Evolutionary conservation across 2,329 filamentous ascomycete genomes (phyloP), one percentile per base, ranked within the genome.

Genomic region (Botrytis medusae): DNA sequence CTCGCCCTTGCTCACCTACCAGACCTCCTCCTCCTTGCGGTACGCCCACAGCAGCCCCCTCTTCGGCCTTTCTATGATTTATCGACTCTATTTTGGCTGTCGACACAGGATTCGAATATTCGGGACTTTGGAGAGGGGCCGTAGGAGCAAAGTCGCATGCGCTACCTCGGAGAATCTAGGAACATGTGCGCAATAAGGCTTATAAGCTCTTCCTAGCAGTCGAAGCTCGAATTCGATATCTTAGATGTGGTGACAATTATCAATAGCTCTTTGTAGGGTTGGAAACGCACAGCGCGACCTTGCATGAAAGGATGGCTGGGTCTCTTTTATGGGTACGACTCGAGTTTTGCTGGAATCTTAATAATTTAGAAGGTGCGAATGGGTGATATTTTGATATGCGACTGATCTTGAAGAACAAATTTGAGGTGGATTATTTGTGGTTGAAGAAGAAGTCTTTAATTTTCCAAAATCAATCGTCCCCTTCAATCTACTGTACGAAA

Each of bases 41-140:
- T 70, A 73, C 75, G 64, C 75, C 78, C 78, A 76, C 77, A 73
- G 74, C 76, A 74, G 63, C 77, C 77, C 77, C 78, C 76, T 76
- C 78, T 76, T 73, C 78, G 65, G 71, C 72, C 72, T 75, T 77
- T 67, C 63, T 73, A 72, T 73, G 75, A 75, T 76, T 76, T 75
- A 76, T 77, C 77, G 79, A 79, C 78, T 80, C 80, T 81, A 81
- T 81, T 77, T 79, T 81, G 79, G 77, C 79, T 79, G 75, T 69
- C 76, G 74, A 74, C 64, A 71, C 59, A 62, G 72, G 59, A 67
- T 74, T 37, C 60, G 73, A 65, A 68, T 57, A 37, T 71, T 42
- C 34, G 51, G 59, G 62, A 60, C 34, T 62, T 74, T 65, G 48
- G 44, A 72, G 74, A 72, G 59, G 69, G 74, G 75, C 75, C 74